Evolutionary conservation across 495 filamentous ascomycete species (phyloP).

Genomic region (Hyaloscypha hepaticicola): DNA sequence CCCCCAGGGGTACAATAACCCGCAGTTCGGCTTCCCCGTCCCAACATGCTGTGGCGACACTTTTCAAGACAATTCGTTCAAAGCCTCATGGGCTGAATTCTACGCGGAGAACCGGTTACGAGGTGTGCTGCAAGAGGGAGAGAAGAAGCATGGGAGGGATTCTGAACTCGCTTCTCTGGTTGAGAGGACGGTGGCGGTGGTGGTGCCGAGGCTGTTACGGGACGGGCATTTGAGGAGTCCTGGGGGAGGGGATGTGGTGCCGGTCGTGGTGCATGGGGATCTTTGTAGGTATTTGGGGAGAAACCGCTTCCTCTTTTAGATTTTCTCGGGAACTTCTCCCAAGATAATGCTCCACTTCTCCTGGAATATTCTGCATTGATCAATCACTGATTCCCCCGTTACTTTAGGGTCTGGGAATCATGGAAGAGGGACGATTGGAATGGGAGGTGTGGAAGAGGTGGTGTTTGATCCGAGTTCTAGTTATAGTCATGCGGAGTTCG

Average conservation of each 20-base stretch:
- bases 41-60: slow-evolving; percentile 80
- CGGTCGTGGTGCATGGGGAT: slow-evolving; percentile 87
- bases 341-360: too few relatives aligned
- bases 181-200: slow-evolving; percentile 55
- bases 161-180: slow-evolving; percentile 57
- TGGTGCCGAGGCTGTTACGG: slow-evolving; percentile 72
- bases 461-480: slow-evolving; percentile 78
- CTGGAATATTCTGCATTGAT: too few relatives aligned
- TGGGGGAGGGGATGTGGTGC: slow-evolving; percentile 52
- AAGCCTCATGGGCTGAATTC: slow-evolving; percentile 75
- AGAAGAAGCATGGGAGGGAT: slow-evolving; percentile 64
- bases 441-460: slow-evolving; percentile 67
- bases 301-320: too few relatives aligned
- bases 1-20: slow-evolving; percentile 55
- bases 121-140: slow-evolving; percentile 56
- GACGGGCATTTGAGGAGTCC: slow-evolving; percentile 62
- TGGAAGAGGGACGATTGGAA: slow-evolving; percentile 59
- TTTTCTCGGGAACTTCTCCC: too few relatives aligned
- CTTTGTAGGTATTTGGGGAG: too few relatives aligned
- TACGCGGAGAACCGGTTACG: slow-evolving; percentile 72
- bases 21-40: slow-evolving; percentile 77
- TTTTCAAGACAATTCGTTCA: slow-evolving; percentile 70
- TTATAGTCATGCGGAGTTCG: slow-evolving; percentile 88
- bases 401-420: slow-evolving; percentile 75
- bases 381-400: too few relatives aligned